Conservation (phyloP, 306 rosid genomes). For the Gynostemma pentaphyllum region DNA sequence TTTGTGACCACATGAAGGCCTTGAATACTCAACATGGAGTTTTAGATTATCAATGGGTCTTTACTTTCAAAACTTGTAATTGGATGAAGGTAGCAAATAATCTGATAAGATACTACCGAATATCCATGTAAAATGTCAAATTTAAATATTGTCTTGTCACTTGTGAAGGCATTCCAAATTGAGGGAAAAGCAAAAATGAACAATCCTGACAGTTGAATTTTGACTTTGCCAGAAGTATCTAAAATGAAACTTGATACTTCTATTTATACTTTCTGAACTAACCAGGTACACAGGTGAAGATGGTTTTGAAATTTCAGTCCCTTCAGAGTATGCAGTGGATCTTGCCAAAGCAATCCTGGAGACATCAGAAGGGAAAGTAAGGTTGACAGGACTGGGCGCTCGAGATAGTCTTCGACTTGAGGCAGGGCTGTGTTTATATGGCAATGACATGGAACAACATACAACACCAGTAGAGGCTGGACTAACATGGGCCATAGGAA, state of each 20-base stretch:
- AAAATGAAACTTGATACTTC: background rate
- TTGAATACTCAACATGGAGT: background rate
- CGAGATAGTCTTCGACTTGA: constrained; percentile 92
- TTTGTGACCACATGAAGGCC: background rate
- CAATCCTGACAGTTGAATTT: background rate
- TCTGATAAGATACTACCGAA: background rate
- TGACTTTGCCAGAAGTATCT: background rate
- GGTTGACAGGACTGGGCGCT: constrained; percentile 93
- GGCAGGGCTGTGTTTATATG: constrained; percentile 91
- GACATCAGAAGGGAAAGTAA: constrained; percentile 81
- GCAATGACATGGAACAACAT: constrained; percentile 92
- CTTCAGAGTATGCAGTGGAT: constrained; percentile 70
- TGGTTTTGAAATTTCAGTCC: constrained; percentile 97
- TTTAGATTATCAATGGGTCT: background rate
- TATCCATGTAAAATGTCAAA: too few species aligned
- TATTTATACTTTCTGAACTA: constrained; percentile 9
- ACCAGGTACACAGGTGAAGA: constrained; percentile 97
- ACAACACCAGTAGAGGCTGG: constrained; percentile 90
- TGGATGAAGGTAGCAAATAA: background rate
- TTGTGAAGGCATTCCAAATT: background rate
- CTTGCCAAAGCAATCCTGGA: constrained; percentile 93
- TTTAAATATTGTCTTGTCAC: background rate
- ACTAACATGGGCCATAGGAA: constrained; percentile 94
- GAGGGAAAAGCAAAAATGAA: background rate
- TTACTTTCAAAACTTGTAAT: background rate